Percentiles rank a stretch among this genome's conserved stretches.
Conservation (phyloP, 1,284 basidiomycete genomes). For the Irpex sp. region DNA sequence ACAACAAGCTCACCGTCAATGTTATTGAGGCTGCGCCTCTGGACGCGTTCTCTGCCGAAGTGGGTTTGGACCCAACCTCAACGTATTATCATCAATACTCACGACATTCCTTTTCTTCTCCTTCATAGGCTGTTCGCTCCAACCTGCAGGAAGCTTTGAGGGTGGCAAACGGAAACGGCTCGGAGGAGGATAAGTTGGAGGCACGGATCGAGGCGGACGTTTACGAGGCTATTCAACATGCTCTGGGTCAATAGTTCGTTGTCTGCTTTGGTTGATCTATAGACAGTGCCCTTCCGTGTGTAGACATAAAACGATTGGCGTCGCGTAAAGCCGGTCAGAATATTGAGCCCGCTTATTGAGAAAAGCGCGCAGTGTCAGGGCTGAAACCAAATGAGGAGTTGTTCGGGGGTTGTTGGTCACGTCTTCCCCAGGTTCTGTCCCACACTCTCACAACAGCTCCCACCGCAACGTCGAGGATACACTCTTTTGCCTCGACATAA, state of each 20-base stretch:
- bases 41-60: slow-evolving; percentile 91
- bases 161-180: slow-evolving; percentile 85
- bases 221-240: slow-evolving; percentile 94
- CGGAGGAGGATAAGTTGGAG: slow-evolving; percentile 94
- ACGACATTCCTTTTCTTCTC: slow-evolving; percentile 2
- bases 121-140: slow-evolving; percentile 83
- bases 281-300: neutral
- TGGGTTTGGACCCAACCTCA: slow-evolving; percentile 38
- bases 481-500: slow-evolving; percentile 1
- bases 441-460: neutral
- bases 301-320: too few relatives aligned
- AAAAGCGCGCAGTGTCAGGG: neutral
- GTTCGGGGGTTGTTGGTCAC: neutral
- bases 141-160: slow-evolving; percentile 93
- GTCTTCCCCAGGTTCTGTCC: neutral
- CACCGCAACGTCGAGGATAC: slow-evolving; percentile 5
- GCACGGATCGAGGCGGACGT: slow-evolving; percentile 96
- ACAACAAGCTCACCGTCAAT: slow-evolving; percentile 97
- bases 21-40: slow-evolving; percentile 96
- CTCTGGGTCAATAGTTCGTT: slow-evolving; percentile 49
- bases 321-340: neutral
- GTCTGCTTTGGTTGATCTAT: neutral
- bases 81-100: neutral
- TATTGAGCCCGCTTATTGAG: neutral
- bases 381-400: neutral